Percentiles rank a stretch among this genome's conserved stretches.
Conservation (phyloP, 1,284 basidiomycete species). For the Boletus semigastroideus region DNA sequence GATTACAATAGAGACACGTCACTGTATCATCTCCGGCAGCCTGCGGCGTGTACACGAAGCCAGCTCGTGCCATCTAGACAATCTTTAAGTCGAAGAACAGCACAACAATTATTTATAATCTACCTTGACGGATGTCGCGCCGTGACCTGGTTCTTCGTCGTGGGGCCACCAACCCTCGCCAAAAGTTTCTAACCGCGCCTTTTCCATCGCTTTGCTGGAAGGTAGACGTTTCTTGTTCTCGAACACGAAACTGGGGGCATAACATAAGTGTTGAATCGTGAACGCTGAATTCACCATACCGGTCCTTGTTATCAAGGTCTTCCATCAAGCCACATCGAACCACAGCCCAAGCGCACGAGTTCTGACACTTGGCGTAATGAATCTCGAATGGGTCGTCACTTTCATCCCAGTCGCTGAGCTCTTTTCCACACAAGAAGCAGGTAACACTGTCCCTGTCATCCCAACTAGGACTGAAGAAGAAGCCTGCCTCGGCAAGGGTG, state of each 20-base stretch:
- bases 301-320: constrained; percentile 55
- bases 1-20: constrained; percentile 75
- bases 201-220: constrained; percentile 63
- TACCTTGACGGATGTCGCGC: constrained; percentile 66
- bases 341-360: constrained; percentile 73
- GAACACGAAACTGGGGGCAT: constrained; percentile 50
- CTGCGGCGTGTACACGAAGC: constrained; percentile 75
- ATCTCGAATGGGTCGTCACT: constrained; percentile 81
- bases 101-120: constrained; percentile 11
- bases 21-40: constrained; percentile 67
- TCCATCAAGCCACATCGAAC: constrained; percentile 64
- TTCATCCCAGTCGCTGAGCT: constrained; percentile 76
- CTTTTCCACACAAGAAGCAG: constrained; percentile 77
- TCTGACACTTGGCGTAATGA: constrained; percentile 64
- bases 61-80: constrained; percentile 76
- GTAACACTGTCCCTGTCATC: constrained; percentile 66
- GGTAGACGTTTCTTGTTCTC: constrained; percentile 61
- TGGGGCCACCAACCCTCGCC: constrained; percentile 69
- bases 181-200: constrained; percentile 70
- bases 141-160: constrained; percentile 57
- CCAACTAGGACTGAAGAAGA: constrained; percentile 68
- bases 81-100: constrained; percentile 1
- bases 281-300: constrained; percentile 41
- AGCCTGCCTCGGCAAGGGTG: constrained; percentile 78
- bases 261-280: not conserved